Conservation (phyloP, 495 filamentous ascomycete species). For the Immersiella caudata region DNA sequence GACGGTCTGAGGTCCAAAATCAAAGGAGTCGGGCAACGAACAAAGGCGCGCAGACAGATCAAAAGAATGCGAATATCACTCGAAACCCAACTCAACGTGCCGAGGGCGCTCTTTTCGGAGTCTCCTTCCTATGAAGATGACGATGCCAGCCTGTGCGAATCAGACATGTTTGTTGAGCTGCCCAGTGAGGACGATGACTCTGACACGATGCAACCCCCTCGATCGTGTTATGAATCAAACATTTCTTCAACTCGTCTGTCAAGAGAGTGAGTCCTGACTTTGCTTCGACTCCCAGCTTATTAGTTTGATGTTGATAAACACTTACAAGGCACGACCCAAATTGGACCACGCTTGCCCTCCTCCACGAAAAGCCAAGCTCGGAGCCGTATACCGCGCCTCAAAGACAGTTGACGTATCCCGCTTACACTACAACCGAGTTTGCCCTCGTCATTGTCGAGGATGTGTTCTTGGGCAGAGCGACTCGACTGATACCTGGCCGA, state of each 20-base stretch:
- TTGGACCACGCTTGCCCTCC: slow-evolving; percentile 24
- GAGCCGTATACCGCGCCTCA: no score
- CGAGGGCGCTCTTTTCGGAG: background rate
- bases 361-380: slow-evolving; percentile 20
- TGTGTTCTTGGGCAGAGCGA: background rate
- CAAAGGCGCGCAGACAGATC: background rate
- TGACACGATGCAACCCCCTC: background rate
- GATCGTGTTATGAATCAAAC: no score
- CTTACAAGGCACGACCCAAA: slow-evolving; percentile 19
- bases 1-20: background rate
- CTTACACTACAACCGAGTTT: background rate
- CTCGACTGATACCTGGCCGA: background rate
- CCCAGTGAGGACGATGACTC: background rate
- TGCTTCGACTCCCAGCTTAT: no score
- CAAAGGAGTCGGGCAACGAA: background rate
- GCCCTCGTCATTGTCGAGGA: background rate
- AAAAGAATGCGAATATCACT: background rate
- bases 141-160: background rate
- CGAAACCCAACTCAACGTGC: background rate
- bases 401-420: background rate
- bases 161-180: slow-evolving; percentile 15
- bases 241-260: background rate
- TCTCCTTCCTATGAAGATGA: background rate
- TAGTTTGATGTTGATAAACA: background rate
- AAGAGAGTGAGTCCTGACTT: background rate